These are phyloP conservation scores for Globisporangium radiosum DNA, from an alignment of 352 stramenopile genomes.

Conservation along the genomic window DNA sequence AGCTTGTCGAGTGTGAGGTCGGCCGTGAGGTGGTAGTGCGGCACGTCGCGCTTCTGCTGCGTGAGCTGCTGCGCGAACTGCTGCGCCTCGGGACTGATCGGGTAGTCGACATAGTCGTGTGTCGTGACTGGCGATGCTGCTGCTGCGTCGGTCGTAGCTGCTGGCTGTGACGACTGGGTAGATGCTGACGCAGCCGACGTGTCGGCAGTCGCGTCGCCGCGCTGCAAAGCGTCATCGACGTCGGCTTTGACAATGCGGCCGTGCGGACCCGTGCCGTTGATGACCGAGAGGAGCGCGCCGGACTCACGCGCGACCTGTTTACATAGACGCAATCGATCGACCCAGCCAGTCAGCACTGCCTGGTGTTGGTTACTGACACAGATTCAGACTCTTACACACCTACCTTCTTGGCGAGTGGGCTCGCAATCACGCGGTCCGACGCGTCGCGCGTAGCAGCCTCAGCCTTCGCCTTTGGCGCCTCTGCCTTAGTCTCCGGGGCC, in stretches of 20 bases:
- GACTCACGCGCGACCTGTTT: slow-evolving; percentile 64
- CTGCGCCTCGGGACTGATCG: slow-evolving; percentile 75
- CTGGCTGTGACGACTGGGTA: slow-evolving; percentile 14
- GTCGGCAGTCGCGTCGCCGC: slow-evolving; percentile 23
- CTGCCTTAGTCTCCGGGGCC: slow-evolving; percentile 2
- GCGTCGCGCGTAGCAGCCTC: not conserved
- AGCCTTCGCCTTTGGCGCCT: no score
- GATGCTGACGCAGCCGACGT: slow-evolving; percentile 3
- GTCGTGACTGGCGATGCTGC: slow-evolving; percentile 34
- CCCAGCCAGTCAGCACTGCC: slow-evolving; percentile 13
- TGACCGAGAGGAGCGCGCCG: slow-evolving; percentile 51
- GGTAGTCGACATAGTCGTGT: slow-evolving; percentile 90
- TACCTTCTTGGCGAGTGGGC: slow-evolving; percentile 92
- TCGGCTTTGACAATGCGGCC: slow-evolving; percentile 93
- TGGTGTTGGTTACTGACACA: slow-evolving; percentile 30
- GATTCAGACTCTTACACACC: not conserved
- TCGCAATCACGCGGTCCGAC: slow-evolving; percentile 85
- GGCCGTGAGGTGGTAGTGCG: slow-evolving; percentile 97
- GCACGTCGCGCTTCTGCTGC: slow-evolving; percentile 92
- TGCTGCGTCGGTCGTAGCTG: slow-evolving; percentile 13
- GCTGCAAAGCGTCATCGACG: slow-evolving; percentile 88
- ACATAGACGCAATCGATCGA: slow-evolving; percentile 43
- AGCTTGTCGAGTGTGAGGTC: slow-evolving; percentile 91
- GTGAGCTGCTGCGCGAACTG: slow-evolving; percentile 83
- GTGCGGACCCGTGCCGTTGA: slow-evolving; percentile 77